Evolutionary conservation across 2,329 filamentous ascomycete genomes (phyloP), one percentile per base, ranked within the genome.

Genomic region (Penicillium sp.): DNA sequence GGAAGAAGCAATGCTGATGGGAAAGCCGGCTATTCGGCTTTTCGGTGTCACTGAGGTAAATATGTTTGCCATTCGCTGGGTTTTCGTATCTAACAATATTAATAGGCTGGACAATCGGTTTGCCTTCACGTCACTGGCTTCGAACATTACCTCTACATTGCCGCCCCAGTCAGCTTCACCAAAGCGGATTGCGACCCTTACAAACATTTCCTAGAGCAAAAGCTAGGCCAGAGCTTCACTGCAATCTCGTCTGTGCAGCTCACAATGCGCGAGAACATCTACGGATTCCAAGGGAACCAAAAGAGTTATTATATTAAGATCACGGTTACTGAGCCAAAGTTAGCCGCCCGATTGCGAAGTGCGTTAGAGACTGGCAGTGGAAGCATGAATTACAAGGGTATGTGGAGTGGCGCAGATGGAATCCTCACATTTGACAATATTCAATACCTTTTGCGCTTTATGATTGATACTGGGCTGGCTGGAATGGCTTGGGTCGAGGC

Each of bases 401-500:
- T 97, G 75, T 99, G 94, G 93, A 89, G 86, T 65, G 83, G 80
- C 21, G 79, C 82, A 17, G 83, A 85, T 21, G 89, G 89, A 21
- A 86, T 97, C 63, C 84, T 93, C 74, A 97, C 94, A 0, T 99
- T 93, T 68, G 94, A 99, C 79, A 97, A 89, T 66, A 93, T 99
- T 57, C 91, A 96, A 80, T 99, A 97, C 71, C 86, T 97, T 27
- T 77, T 97, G 64, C 85, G 94, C 51, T 97, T 99, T 77, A 99
- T 99, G 94, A 93, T 99, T 49, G 94, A 99, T 75, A 96, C 90
- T 65, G 89, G 93, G 74, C 89, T 99, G 44, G 84, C 89, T 56
- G 94, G 94, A 62, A 99, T 99, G 94, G 93, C 92, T 1, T 99
- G 94, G 94, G 91, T 97, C 0, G 91, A 96, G 74, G 90, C 88